phyloP scores from a whole-genome alignment of 192 early-diverging fungal genomes.

The Lunasporangiospora selenospora region DNA sequence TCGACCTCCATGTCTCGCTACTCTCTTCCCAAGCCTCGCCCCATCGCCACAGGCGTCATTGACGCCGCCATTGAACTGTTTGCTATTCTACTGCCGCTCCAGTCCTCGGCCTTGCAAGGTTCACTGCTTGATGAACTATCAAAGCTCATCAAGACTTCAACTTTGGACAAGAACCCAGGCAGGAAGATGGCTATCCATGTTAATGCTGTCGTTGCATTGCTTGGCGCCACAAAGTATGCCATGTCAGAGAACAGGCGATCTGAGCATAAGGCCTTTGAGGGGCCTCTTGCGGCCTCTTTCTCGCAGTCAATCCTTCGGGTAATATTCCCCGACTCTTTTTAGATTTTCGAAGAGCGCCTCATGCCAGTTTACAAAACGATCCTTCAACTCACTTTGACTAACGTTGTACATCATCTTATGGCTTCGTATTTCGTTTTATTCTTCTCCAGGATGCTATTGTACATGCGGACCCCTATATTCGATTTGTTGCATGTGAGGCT shows the following conservation, averaged over 20 bases:
- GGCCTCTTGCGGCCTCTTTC: constrained; percentile 19
- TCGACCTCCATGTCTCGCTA: constrained; percentile 25
- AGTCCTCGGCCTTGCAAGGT: constrained; percentile 76
- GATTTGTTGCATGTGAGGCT: constrained; percentile 81
- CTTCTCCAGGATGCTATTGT: constrained; percentile 69
- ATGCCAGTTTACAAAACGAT: no score
- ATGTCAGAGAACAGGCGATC: constrained; percentile 52
- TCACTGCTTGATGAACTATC: constrained; percentile 78
- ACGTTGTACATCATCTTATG: no score
- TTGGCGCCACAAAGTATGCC: constrained; percentile 71
- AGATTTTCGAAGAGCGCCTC: no score
- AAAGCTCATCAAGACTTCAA: constrained; percentile 64
- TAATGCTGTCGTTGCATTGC: constrained; percentile 78
- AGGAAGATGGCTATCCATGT: constrained; percentile 80
- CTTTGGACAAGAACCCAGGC: constrained; percentile 71
- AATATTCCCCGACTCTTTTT: no score
- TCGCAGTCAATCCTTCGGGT: constrained; percentile 52
- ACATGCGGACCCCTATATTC: constrained; percentile 71
- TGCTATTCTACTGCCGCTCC: constrained; percentile 72
- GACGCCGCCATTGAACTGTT: constrained; percentile 85
- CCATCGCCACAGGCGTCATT: constrained; percentile 65
- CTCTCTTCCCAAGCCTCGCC: constrained; percentile 52
- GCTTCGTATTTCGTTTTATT: no score
- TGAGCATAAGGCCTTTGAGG: constrained; percentile 30
- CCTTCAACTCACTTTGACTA: no score